Base-by-base conservation (phyloP, 495 filamentous ascomycete species). In the Hypoxylon perforatum region DNA sequence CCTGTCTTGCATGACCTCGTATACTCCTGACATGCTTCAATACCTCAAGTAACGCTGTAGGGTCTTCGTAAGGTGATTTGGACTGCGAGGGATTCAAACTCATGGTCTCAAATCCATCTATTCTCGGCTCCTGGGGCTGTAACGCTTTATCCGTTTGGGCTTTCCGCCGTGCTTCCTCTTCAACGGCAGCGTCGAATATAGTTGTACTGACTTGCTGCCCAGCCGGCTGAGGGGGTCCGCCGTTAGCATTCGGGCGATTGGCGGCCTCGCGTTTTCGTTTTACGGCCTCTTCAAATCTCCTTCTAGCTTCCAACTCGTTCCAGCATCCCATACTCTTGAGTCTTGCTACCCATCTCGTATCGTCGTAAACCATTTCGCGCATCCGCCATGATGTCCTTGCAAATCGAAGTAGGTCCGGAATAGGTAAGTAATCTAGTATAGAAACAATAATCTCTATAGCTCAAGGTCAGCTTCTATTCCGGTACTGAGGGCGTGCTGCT, bases 291-390 rank as follows among this genome's bases (percentile, higher is more conserved):
- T 97, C 95, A 23, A 90, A 89, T 63, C 90, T 80, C 70, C 84
- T 85, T 51, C 94, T 84, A 0, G 95, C 95, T 72, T 97, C 95
- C 4, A 78, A 74, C 73, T 99, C 96, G 72, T 94, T 90, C 96
- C 96, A 99, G 67, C 91, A 90, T 5, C 90, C 92, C 86, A 99
- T 97, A 25, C 82, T 84, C 70, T 90, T 87, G 30, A 99, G 78
- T 61, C 88, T 85, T 55, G 90, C 88, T 46, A 97, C 90, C 95
- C 95, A 99, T 79, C 94, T 86, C 17, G 92, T 91, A 75, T 99
- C 95, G 82, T 99, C 96, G 79, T 98, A 98, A 10, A 96, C 96
- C 93, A 99, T 99, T 76, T 99, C 95, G 67, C 90, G 90, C 84
- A 97, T 88, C 45, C 93, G 91, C 75, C 87, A 90, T 54, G 93